A percentile compares a stretch with the other conserved stretches of the same genome.
Conservation (phyloP, 129 eudicot species). For the Lactuca saligna region DNA sequence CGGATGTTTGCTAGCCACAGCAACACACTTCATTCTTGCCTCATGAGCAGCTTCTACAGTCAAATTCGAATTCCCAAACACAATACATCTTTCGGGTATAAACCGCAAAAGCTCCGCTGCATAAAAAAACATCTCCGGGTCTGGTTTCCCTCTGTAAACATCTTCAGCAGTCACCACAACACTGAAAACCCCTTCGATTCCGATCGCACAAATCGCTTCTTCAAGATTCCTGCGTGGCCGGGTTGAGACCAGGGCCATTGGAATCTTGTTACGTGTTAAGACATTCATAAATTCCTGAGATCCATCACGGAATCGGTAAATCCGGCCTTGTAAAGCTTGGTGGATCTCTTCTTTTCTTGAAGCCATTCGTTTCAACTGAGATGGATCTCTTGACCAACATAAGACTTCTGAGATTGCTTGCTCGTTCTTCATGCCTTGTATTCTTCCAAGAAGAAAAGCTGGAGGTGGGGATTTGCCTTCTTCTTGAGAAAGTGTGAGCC, state of each 20-base stretch:
- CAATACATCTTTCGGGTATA: constrained; percentile 86
- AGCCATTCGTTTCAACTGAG: constrained; percentile 55
- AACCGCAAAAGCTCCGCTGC: constrained; percentile 69
- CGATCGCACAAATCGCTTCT: constrained; percentile 54
- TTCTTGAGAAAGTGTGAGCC: constrained; percentile 74
- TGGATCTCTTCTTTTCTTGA: constrained; percentile 70
- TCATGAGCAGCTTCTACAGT: constrained; percentile 98
- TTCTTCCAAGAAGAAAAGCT: constrained; percentile 51
- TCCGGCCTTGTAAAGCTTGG: constrained; percentile 66
- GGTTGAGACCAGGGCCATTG: constrained; percentile 85
- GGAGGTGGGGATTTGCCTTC: constrained; percentile 81
- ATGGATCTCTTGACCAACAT: constrained; percentile 86
- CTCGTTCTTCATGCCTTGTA: constrained; percentile 91
- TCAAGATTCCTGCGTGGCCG: constrained; percentile 68
- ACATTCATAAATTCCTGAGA: constrained; percentile 62
- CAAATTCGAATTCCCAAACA: constrained; percentile 82
- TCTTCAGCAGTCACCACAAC: constrained; percentile 85
- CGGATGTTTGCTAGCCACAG: constrained; percentile 91
- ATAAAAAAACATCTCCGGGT: constrained; percentile 86
- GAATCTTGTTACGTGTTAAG: constrained; percentile 63
- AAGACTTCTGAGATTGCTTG: constrained; percentile 88
- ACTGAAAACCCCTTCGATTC: constrained; percentile 68
- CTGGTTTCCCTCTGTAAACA: constrained; percentile 85
- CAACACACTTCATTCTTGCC: constrained; percentile 90
- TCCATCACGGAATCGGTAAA: constrained; percentile 65